phyloP scores from a whole-genome alignment of 108 stramenopile species.

The Nitzschia sp. region DNA sequence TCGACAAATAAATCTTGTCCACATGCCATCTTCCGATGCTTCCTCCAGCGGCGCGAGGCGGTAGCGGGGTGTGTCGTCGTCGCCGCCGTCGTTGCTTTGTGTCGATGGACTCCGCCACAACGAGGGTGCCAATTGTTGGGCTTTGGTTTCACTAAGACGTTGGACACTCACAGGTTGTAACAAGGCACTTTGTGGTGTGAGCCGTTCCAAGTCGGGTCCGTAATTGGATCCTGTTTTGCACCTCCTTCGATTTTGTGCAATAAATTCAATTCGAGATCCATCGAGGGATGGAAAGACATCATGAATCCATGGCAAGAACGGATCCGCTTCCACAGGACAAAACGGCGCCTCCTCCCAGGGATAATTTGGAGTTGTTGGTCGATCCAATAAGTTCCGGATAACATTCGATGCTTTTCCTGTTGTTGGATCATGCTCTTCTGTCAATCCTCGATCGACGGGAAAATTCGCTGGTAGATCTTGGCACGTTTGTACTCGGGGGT shows the following conservation, averaged over 20 bases:
- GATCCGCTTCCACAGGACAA: conserved; percentile 75
- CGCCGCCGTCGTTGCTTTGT: neutral
- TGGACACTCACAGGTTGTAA: conserved; percentile 64
- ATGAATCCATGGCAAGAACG: conserved; percentile 76
- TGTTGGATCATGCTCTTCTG: no score
- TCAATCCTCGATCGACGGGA: conserved; percentile 69
- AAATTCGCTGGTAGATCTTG: conserved; percentile 61
- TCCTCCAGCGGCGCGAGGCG: conserved; percentile 55
- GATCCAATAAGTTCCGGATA: conserved; percentile 53
- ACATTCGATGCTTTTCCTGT: conserved; percentile 24
- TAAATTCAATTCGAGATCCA: conserved; percentile 51
- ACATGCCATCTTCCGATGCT: conserved; percentile 42
- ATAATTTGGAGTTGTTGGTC: conserved; percentile 38
- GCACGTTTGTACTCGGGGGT: conserved; percentile 49
- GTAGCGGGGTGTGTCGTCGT: conserved; percentile 31
- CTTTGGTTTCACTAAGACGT: conserved; percentile 33
- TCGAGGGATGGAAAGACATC: conserved; percentile 63
- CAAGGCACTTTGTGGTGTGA: conserved; percentile 67
- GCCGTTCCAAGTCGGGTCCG: conserved; percentile 35
- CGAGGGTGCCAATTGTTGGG: conserved; percentile 44
- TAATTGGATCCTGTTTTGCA: conserved; percentile 59
- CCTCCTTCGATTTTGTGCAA: conserved; percentile 73
- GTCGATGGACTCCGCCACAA: conserved; percentile 44
- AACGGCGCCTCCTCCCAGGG: conserved; percentile 47
- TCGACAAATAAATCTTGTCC: conserved; percentile 71